phyloP scores from a whole-genome alignment of 192 early-diverging fungal species.

The Neocallimastix lanati region DNA sequence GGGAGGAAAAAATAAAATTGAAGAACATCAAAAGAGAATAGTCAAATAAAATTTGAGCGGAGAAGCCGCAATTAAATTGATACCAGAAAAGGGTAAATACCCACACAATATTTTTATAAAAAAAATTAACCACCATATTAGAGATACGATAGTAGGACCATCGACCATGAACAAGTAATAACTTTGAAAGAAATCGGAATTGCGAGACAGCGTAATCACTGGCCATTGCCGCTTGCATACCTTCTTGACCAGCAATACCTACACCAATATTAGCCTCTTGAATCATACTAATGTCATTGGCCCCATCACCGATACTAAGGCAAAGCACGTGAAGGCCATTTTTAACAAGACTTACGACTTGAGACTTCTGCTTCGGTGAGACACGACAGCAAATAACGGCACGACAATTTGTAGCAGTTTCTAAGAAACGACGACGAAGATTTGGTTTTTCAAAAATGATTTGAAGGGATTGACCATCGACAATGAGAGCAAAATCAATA shows the following conservation, averaged over 20 bases:
- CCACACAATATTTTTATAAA: conserved; percentile 90
- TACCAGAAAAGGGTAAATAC: conserved; percentile 79
- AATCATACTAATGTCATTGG: conserved; percentile 53
- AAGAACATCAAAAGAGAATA: conserved; percentile 20
- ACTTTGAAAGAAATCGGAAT: conserved; percentile 64
- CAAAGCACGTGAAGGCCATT: conserved; percentile 67
- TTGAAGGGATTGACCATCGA: not conserved
- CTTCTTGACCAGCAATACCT: conserved; percentile 89
- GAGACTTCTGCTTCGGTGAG: conserved; percentile 84
- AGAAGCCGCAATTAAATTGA: conserved; percentile 75
- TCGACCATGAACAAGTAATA: conserved; percentile 80
- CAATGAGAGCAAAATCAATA: not conserved
- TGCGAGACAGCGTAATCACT: conserved; percentile 85
- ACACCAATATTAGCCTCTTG: conserved; percentile 88
- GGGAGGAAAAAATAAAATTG: not conserved
- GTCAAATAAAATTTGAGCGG: conserved; percentile 62
- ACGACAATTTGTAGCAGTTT: conserved; percentile 57
- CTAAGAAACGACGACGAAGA: conserved; percentile 23
- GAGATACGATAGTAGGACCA: conserved; percentile 66
- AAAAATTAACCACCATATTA: conserved; percentile 76
- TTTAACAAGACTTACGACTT: conserved; percentile 78
- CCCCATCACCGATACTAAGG: conserved; percentile 81
- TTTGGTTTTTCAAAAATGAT: not conserved
- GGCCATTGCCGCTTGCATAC: conserved; percentile 82
- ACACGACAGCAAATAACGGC: conserved; percentile 92